Base-by-base conservation (phyloP, 768 basidiomycete species). In the Mycena galericulata region DNA sequence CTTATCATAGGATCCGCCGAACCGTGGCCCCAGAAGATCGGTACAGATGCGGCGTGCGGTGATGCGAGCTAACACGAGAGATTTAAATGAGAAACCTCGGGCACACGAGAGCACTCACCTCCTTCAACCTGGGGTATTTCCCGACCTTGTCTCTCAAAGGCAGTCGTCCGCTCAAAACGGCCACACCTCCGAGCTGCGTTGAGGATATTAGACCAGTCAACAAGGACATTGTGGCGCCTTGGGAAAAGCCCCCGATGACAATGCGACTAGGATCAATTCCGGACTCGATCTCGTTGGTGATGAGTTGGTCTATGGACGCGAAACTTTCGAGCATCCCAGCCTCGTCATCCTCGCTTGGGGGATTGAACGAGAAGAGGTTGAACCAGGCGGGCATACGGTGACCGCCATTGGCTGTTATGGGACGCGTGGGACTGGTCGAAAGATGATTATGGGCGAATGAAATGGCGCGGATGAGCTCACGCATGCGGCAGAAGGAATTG, bases 221-320 rank as follows among this genome's bases (percentile, higher is more conserved):
- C 4, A 85, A 73, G 14, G 83, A 76, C 57, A 88, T 80, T 8
- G 82, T 83, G 65, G 81, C 83, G 24, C 84, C 86, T 68, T 87
- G 86, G 51, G 78, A 81, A 70, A 87, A 85, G 11, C 87, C 87
- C 12, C 87, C 87, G 3, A 88, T 62, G 6, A 87, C 78, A 59
- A 87, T 82, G 59, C 83, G 78, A 43, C 79, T 76, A 30, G 81
- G 73, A 15, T 81, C 77, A 27, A 84, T 80, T 2, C 82, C 83
- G 20, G 77, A 75, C 32, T 84, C 83, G 20, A 85, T 76, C 68
- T 87, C 84, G 9, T 77, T 76, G 11, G 79, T 73, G 60, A 89
- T 80, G 47, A 88, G 70, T 9, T 73, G 62, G 47, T 83, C 79
- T 51, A 88, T 71, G 1, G 77, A 67, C 9, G 73, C 71, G 11